Percentiles rank a stretch among this genome's conserved stretches.
Evolutionary conservation across 345 rosid genomes (phyloP).

Genomic region (Arabis hirsuta): DNA sequence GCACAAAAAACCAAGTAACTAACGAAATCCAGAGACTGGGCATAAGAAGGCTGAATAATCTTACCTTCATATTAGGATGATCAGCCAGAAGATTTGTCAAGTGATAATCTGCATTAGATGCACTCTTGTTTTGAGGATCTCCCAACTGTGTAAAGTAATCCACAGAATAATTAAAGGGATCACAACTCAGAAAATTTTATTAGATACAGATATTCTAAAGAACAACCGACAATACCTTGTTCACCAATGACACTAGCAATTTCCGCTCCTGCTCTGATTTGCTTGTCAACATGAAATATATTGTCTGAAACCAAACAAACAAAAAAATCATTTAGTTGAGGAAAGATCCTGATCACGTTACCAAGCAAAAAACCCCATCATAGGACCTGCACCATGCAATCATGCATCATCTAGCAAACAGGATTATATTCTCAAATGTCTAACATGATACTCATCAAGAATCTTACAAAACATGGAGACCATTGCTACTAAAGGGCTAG

Average conservation of each 20-base stretch:
- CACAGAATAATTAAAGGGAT: slow-evolving; percentile 24
- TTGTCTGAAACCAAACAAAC: slow-evolving; percentile 56
- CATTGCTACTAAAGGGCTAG: slow-evolving; percentile 11
- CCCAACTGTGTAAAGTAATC: slow-evolving; percentile 67
- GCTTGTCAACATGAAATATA: slow-evolving; percentile 73
- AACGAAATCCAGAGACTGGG: not conserved
- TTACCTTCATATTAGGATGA: slow-evolving; percentile 98
- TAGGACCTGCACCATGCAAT: not conserved
- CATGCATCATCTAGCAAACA: slow-evolving; percentile 8
- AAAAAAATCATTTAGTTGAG: not conserved
- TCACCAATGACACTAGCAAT: slow-evolving; percentile 81
- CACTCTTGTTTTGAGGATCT: slow-evolving; percentile 95
- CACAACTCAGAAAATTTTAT: not conserved
- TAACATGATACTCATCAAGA: slow-evolving; percentile 5
- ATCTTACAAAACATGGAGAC: slow-evolving; percentile 1
- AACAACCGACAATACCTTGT: slow-evolving; percentile 60
- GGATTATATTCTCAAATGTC: not conserved
- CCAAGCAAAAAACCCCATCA: slow-evolving; percentile 4
- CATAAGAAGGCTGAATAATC: slow-evolving; percentile 18
- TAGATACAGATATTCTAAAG: slow-evolving; percentile 4
- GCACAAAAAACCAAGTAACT: slow-evolving; percentile 1
- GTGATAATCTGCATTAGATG: slow-evolving; percentile 95
- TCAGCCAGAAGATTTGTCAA: slow-evolving; percentile 86
- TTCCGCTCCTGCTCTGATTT: slow-evolving; percentile 94
- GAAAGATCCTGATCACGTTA: slow-evolving; percentile 4